Evolutionary conservation across 768 basidiomycete genomes (phyloP), one percentile per base, ranked within the genome.

Genomic region (Rhodosporidiobolus sp.): DNA sequence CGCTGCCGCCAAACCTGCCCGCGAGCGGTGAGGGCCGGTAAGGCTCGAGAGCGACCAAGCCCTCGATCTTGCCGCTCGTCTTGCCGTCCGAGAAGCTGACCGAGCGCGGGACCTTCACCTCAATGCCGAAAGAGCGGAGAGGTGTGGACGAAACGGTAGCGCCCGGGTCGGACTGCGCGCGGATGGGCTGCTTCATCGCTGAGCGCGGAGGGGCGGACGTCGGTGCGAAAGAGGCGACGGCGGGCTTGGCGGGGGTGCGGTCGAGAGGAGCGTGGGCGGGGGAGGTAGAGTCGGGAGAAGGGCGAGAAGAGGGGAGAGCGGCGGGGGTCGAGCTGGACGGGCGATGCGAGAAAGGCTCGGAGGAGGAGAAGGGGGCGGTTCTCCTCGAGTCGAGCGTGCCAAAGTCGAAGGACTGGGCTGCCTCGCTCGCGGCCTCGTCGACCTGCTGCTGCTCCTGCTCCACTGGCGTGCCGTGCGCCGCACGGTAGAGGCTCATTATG

Each of bases 31-130:
- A n/a, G 8, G 38, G 19, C 10, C 14, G n/a, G 46, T 61, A 61
- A 28, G 32, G 3, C 43, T 30, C 28, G 28, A 20, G 46, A 5
- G n/a, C 26, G 6, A 49, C 45, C 17, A 66, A 78, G 56, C 80
- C 81, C 54, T 65, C 63, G 57, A 96, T 96, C n/a, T 91, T 92
- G 4, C 95, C 94, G 45, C 90, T 88, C 71, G 86, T 86, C 79
- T 88, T 90, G 10, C 96, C 96, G 79, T 99, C 96, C 34, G 94
- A 96, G 83, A 99, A 99, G 80, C 92, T 95, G 68, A 99, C 95
- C 54, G 90, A 92, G 50, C 92, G 86, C n/a, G 88, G 86, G 76
- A 88, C 87, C 20, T 82, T 65, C 49, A 48, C 63, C 49, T 46
- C 59, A 8, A 43, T 61, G 19, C 81, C 24, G 63, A 58, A 34